These are phyloP conservation scores for Lasiosphaeria hispida DNA, from an alignment of 495 filamentous ascomycete genomes.

Conservation along the genomic window DNA sequence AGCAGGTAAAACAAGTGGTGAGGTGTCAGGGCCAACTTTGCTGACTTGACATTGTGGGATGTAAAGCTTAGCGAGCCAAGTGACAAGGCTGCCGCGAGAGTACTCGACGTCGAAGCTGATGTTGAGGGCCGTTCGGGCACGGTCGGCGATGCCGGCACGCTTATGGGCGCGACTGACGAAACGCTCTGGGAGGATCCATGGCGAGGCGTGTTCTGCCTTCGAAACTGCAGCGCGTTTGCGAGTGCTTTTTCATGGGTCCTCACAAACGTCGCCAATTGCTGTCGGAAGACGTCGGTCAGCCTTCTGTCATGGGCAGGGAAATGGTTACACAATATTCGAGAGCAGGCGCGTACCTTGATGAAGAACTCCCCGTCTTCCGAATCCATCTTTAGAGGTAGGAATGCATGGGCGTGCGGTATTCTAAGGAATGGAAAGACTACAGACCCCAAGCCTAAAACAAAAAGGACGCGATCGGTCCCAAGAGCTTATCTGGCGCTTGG, in stretches of 20 bases:
- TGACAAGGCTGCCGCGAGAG: slow-evolving; percentile 79
- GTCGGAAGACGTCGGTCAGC: slow-evolving; percentile 19
- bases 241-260: slow-evolving; percentile 96
- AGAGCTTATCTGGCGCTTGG: slow-evolving; percentile 7
- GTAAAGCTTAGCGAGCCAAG: slow-evolving; percentile 80
- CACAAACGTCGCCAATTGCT: slow-evolving; percentile 95
- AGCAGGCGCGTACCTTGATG: slow-evolving; percentile 62
- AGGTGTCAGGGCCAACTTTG: slow-evolving; percentile 90
- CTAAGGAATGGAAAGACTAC: slow-evolving; percentile 21
- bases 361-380: slow-evolving; percentile 89
- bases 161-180: slow-evolving; percentile 46
- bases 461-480: slow-evolving; percentile 3
- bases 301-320: not conserved
- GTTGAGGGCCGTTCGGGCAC: slow-evolving; percentile 52
- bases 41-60: slow-evolving; percentile 79
- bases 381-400: slow-evolving; percentile 56
- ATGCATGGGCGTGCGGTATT: slow-evolving; percentile 39
- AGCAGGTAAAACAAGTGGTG: slow-evolving; percentile 97
- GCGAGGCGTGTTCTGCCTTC: slow-evolving; percentile 60
- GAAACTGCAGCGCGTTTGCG: slow-evolving; percentile 88
- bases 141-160: slow-evolving; percentile 47
- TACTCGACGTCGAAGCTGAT: slow-evolving; percentile 66
- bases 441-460: slow-evolving; percentile 3
- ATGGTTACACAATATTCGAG: not conserved
- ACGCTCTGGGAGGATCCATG: slow-evolving; percentile 61